Evolutionary conservation across 2,329 filamentous ascomycete genomes (phyloP).

Genomic region (Sporothrix inflata): DNA sequence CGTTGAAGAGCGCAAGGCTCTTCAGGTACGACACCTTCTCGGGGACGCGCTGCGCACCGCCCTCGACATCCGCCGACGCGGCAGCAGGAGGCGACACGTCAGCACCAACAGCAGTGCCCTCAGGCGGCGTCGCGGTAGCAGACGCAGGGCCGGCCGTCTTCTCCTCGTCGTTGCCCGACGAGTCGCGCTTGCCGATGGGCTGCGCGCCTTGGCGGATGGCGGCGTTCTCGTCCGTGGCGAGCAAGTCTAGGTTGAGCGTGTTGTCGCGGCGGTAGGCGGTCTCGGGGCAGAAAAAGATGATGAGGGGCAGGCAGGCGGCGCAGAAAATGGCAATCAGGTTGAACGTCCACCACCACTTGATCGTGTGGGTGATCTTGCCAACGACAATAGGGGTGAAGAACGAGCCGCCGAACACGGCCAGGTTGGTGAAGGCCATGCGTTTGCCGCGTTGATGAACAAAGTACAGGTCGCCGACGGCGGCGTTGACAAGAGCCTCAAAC

Average conservation of each 20-base stretch:
- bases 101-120: constrained; percentile 26
- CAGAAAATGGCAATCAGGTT: constrained; percentile 86
- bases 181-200: constrained; percentile 19
- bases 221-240: constrained; percentile 41
- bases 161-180: constrained; percentile 31
- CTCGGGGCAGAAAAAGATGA: constrained; percentile 83
- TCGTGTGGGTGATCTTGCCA: constrained; percentile 75
- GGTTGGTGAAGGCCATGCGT: constrained; percentile 78
- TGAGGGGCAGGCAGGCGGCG: constrained; percentile 66
- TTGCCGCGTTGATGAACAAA: constrained; percentile 84
- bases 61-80: constrained; percentile 2
- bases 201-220: background rate
- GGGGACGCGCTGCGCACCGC: constrained; percentile 34
- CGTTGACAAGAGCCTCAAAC: constrained; percentile 88
- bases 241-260: constrained; percentile 70
- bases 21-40: constrained; percentile 62
- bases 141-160: constrained; percentile 1
- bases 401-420: constrained; percentile 60
- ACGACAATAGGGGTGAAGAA: constrained; percentile 84
- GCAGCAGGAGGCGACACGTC: constrained; percentile 24
- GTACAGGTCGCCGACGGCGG: constrained; percentile 85
- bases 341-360: constrained; percentile 89
- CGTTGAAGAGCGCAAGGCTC: constrained; percentile 73
- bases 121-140: constrained; percentile 24
- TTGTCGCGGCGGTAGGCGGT: constrained; percentile 73